Conservation (phyloP, 129 eudicot genomes). For the Flaveria ramosissima region DNA sequence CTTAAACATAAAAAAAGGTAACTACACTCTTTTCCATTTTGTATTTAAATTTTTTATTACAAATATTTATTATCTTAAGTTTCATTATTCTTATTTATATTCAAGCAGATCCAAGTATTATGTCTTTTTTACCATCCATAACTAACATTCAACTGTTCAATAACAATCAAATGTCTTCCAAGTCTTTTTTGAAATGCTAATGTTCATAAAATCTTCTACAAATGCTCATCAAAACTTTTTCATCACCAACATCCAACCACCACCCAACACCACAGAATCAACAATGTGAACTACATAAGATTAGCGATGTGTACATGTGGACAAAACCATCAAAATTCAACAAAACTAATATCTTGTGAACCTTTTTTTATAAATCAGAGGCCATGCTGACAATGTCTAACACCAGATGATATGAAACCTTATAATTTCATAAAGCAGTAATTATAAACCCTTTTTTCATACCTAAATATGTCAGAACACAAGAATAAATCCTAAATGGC, state of each 20-base stretch:
- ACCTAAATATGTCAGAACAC: background rate
- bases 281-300: background rate
- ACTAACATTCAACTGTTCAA: background rate
- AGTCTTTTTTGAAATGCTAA: no score
- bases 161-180: background rate
- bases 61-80: no score
- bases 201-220: no score
- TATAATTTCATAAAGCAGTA: background rate
- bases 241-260: background rate
- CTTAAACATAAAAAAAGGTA: no score
- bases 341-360: no score
- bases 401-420: background rate
- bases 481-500: background rate
- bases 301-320: background rate
- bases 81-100: background rate
- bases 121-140: background rate
- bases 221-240: background rate
- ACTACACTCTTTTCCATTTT: background rate
- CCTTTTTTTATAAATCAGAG: no score
- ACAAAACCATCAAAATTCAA: background rate
- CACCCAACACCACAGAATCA: background rate
- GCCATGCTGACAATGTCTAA: background rate
- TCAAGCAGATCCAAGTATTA: background rate
- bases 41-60: background rate
- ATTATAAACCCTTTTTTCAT: background rate